phyloP scores from a whole-genome alignment of 371 early-diverging fungal genomes.

The Blakeslea trispora region DNA sequence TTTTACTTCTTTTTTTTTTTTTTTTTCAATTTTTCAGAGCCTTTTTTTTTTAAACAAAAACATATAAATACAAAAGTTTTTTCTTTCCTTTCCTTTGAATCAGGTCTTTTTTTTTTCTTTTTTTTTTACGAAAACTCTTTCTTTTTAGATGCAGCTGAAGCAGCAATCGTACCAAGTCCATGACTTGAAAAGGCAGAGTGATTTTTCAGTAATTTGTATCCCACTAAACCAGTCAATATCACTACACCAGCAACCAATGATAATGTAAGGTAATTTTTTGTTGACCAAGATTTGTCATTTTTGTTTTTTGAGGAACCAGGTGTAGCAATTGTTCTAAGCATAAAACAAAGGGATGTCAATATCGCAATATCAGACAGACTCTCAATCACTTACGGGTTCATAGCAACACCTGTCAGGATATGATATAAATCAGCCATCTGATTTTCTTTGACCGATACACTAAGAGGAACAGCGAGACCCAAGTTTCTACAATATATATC shows the following conservation, averaged over 20 bases:
- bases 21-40: no score
- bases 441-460: constrained; percentile 83
- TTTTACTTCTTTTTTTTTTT: no score
- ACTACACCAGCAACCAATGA: constrained; percentile 46
- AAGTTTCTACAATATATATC: constrained; percentile 90
- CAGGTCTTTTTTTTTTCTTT: not conserved
- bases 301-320: constrained; percentile 47
- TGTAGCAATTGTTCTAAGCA: constrained; percentile 42
- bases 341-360: not conserved
- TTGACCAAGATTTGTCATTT: constrained; percentile 39
- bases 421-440: constrained; percentile 89
- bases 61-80: constrained; percentile 46
- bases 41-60: not conserved
- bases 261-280: constrained; percentile 39
- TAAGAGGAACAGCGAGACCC: constrained; percentile 83
- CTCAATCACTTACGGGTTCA: constrained; percentile 72
- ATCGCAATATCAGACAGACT: not conserved
- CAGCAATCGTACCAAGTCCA: constrained; percentile 10
- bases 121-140: not conserved
- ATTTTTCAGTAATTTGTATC: constrained; percentile 45
- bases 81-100: not conserved
- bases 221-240: constrained; percentile 41
- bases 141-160: constrained; percentile 22
- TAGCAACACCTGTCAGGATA: constrained; percentile 80
- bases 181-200: constrained; percentile 27